Conservation (phyloP, 2,329 filamentous ascomycete genomes). For the Neocucurbitaria cava region DNA sequence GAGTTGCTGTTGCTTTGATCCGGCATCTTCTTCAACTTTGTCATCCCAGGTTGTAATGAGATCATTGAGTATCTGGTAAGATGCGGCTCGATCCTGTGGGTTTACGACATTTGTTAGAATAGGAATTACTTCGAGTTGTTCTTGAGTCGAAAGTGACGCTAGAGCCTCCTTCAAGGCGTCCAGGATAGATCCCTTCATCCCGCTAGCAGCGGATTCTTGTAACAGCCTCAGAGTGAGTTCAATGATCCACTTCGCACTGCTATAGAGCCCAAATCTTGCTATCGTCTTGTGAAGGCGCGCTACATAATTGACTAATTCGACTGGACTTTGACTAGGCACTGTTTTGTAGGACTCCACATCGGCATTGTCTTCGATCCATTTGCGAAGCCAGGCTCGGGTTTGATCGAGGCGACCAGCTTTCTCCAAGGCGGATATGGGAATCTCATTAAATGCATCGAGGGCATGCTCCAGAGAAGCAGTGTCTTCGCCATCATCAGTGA, state of each 20-base stretch:
- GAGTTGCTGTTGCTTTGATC: slow-evolving; percentile 35
- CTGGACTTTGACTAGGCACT: slow-evolving; percentile 8
- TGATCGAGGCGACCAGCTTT: slow-evolving; percentile 22
- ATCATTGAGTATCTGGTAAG: slow-evolving; percentile 32
- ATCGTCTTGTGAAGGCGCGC: slow-evolving; percentile 28
- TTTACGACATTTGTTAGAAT: slow-evolving; percentile 18
- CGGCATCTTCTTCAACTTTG: slow-evolving; percentile 24
- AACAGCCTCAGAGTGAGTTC: slow-evolving; percentile 30
- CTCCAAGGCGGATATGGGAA: slow-evolving; percentile 24
- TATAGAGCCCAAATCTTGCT: slow-evolving; percentile 34
- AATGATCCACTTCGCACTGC: slow-evolving; percentile 27
- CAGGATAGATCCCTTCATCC: slow-evolving; percentile 14
- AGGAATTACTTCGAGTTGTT: slow-evolving; percentile 30
- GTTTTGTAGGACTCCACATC: slow-evolving; percentile 27
- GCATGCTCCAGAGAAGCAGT: slow-evolving; percentile 19
- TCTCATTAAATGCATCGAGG: slow-evolving; percentile 39
- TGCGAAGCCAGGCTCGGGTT: slow-evolving; percentile 24
- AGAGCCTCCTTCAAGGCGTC: slow-evolving; percentile 24
- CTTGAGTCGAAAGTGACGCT: slow-evolving; percentile 14
- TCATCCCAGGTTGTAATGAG: slow-evolving; percentile 41
- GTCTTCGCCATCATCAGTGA: slow-evolving; percentile 19
- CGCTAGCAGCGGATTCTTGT: slow-evolving; percentile 15
- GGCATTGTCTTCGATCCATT: slow-evolving; percentile 28
- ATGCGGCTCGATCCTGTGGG: slow-evolving; percentile 11
- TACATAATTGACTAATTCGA: slow-evolving; percentile 23